Conservation (phyloP, 306 rosid genomes). For the Macrotyloma uniflorum region DNA sequence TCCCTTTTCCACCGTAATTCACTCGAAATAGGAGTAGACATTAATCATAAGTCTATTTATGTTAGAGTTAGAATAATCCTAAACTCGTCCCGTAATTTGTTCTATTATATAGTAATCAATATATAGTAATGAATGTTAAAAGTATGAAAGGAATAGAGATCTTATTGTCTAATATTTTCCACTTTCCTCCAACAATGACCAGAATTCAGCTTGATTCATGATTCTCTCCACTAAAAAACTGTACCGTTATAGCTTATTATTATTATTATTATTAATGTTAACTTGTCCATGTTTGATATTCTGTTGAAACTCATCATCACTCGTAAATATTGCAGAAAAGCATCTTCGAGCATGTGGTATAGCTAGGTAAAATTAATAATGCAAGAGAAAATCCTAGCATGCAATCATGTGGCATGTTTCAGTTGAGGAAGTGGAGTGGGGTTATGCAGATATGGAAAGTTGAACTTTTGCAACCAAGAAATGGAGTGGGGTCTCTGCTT, state of each 20-base stretch:
- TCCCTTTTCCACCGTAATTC: too few relatives aligned
- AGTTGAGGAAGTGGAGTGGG: slow-evolving; percentile 40
- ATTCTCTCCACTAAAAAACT: not conserved
- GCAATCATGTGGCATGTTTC: slow-evolving; percentile 43
- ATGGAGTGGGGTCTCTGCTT: slow-evolving; percentile 46
- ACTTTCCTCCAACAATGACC: not conserved
- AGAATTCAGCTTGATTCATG: not conserved
- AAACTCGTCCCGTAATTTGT: too few relatives aligned
- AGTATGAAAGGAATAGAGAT: not conserved
- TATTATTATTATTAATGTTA: not conserved
- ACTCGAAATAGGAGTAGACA: too few relatives aligned
- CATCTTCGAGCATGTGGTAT: slow-evolving; percentile 13
- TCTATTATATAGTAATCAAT: too few relatives aligned
- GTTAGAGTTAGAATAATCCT: too few relatives aligned
- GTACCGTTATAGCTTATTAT: too few relatives aligned
- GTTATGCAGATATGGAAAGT: slow-evolving; percentile 49
- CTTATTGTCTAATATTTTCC: not conserved
- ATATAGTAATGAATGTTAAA: too few relatives aligned
- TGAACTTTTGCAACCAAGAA: slow-evolving; percentile 24
- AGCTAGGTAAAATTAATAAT: slow-evolving; percentile 5
- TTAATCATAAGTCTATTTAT: too few relatives aligned
- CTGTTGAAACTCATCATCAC: not conserved
- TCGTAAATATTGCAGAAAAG: not conserved
- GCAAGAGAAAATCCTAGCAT: slow-evolving; percentile 30
- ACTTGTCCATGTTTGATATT: not conserved